Conservation (phyloP, 2,329 filamentous ascomycete species). For the Aspergillus bombycis region DNA sequence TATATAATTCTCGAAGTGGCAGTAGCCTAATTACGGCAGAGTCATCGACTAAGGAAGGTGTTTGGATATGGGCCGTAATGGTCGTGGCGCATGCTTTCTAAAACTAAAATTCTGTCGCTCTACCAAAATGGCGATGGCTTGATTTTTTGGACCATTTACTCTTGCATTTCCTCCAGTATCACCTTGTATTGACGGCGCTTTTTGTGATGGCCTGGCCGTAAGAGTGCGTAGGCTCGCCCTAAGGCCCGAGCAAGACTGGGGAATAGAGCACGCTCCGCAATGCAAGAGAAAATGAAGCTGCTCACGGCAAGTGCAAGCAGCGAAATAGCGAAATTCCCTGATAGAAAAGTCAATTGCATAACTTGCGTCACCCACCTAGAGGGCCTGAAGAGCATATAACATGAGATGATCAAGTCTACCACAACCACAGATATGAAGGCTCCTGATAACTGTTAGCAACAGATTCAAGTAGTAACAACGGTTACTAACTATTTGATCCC, state of each 20-base stretch:
- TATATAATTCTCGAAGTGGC: background rate
- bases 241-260: conserved; percentile 68
- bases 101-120: background rate
- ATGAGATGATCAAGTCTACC: conserved; percentile 66
- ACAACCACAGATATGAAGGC: conserved; percentile 82
- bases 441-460: conserved; percentile 51
- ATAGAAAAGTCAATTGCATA: conserved; percentile 87
- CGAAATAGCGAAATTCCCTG: conserved; percentile 70
- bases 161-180: conserved; percentile 68
- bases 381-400: conserved; percentile 81
- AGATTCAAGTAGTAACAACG: background rate
- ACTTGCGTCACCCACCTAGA: conserved; percentile 67
- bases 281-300: conserved; percentile 71
- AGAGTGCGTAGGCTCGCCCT: conserved; percentile 61
- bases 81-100: background rate
- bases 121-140: background rate
- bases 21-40: background rate
- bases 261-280: conserved; percentile 72
- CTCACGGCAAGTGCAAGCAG: conserved; percentile 70
- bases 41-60: background rate
- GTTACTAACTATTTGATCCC: conserved; percentile 71
- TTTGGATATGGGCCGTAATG: background rate
- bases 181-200: conserved; percentile 87
- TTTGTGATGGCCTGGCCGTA: conserved; percentile 66
- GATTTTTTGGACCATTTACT: conserved; percentile 2